Evolutionary conservation across 2,329 filamentous ascomycete species (phyloP).

Genomic region (Verticillium alfalfae): DNA sequence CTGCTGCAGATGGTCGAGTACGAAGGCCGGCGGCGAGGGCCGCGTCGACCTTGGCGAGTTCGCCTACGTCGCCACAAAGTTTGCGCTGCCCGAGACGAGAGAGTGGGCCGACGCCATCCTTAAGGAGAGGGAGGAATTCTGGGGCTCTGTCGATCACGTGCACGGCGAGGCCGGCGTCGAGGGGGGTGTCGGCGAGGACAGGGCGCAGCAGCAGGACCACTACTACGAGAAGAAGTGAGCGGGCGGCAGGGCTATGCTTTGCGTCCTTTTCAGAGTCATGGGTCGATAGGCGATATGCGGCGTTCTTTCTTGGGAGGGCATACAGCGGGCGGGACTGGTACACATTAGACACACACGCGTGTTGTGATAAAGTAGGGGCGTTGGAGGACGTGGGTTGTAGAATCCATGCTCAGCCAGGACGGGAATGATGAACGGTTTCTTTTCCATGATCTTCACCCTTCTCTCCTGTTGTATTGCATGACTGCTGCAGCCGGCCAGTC

Average conservation of each 20-base stretch:
- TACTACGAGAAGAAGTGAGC: conserved; percentile 34
- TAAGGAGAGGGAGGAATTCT: conserved; percentile 68
- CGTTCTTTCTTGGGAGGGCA: too few relatives aligned
- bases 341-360: too few relatives aligned
- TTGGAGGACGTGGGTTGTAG: too few relatives aligned
- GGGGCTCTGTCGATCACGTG: conserved; percentile 48
- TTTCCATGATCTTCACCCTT: too few relatives aligned
- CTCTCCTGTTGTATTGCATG: too few relatives aligned
- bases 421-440: too few relatives aligned
- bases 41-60: conserved; percentile 81
- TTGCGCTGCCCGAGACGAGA: conserved; percentile 72
- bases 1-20: conserved; percentile 96
- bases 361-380: too few relatives aligned
- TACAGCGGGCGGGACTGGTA: too few relatives aligned
- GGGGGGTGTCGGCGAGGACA: conserved; percentile 28
- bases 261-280: neutral
- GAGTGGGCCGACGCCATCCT: conserved; percentile 75
- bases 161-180: conserved; percentile 37
- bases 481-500: too few relatives aligned
- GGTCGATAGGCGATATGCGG: neutral
- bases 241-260: neutral
- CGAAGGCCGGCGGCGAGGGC: conserved; percentile 64
- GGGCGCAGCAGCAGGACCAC: conserved; percentile 36
- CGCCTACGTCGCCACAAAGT: conserved; percentile 66
- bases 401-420: too few relatives aligned